Conservation (phyloP, 257 asterid species). For the Nicotiana otophora region DNA sequence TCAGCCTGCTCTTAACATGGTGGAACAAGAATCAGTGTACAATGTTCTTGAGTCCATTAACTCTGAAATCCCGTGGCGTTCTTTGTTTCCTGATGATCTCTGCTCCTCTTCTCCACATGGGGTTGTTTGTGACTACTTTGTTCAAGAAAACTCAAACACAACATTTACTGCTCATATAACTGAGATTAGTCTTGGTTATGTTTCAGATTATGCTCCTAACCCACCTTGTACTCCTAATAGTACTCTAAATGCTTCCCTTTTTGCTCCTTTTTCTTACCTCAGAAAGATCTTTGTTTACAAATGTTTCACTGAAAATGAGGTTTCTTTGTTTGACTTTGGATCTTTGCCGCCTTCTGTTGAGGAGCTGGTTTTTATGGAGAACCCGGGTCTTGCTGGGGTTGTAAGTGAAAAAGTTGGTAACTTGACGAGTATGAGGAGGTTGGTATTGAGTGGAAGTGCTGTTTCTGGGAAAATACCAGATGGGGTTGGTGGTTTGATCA, state of each 20-base stretch:
- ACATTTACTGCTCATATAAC: conserved; percentile 40
- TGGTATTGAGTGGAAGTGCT: conserved; percentile 49
- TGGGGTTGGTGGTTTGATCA: conserved; percentile 27
- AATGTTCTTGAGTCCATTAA: conserved; percentile 51
- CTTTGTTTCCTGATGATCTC: conserved; percentile 69
- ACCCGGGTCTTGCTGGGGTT: conserved; percentile 50
- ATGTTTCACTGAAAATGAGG: conserved; percentile 45
- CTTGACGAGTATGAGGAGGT: conserved; percentile 36
- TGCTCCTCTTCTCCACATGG: conserved; percentile 89
- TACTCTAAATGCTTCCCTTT: conserved; percentile 40
- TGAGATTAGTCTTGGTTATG: conserved; percentile 76
- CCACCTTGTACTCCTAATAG: conserved; percentile 59
- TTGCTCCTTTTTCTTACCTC: conserved; percentile 43
- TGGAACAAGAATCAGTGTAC: conserved; percentile 74
- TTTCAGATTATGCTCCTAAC: conserved; percentile 72
- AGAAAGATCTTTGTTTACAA: conserved; percentile 64
- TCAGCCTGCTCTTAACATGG: conserved; percentile 48
- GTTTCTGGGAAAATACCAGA: conserved; percentile 42
- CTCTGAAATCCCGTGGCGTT: conserved; percentile 63
- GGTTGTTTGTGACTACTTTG: conserved; percentile 63
- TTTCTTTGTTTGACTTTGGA: conserved; percentile 46
- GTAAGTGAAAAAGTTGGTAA: conserved; percentile 32
- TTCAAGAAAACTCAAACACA: conserved; percentile 5
- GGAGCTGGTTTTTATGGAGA: conserved; percentile 60
- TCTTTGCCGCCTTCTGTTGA: conserved; percentile 30